phyloP scores from a whole-genome alignment of 345 rosid genomes.

The Eucalyptus camaldulensis region DNA sequence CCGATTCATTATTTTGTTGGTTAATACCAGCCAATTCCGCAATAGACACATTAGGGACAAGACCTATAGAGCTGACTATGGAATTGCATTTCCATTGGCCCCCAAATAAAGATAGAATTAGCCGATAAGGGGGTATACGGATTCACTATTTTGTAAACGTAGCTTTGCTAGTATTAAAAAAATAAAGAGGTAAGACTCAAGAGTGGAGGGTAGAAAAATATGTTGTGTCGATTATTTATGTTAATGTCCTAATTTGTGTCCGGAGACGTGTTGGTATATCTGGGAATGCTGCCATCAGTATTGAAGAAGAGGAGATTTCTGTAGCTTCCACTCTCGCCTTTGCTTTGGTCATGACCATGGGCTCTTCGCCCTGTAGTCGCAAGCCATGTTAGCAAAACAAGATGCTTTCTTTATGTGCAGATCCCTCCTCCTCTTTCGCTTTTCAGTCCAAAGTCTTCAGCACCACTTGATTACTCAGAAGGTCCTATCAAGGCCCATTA shows the following conservation, averaged over 20 bases:
- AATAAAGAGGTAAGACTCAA: background rate
- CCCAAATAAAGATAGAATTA: too few relatives aligned
- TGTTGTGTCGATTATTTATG: background rate
- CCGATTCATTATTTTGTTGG: too few relatives aligned
- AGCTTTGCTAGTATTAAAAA: background rate
- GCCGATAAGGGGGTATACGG: too few relatives aligned
- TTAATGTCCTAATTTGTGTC: background rate
- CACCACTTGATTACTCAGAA: background rate
- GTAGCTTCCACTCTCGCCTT: background rate
- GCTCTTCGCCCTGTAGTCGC: background rate
- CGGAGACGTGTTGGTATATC: background rate
- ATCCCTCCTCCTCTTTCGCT: background rate
- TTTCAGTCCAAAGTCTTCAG: background rate
- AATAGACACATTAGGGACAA: too few relatives aligned
- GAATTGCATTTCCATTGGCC: too few relatives aligned
- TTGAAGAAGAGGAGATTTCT: background rate
- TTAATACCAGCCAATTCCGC: too few relatives aligned
- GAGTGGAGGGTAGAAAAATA: background rate
- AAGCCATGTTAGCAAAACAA: background rate
- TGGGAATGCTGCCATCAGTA: background rate
- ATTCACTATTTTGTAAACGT: too few relatives aligned
- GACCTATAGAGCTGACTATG: too few relatives aligned
- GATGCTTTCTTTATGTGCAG: background rate
- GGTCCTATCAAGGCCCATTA: background rate
- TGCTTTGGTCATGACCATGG: background rate